These are phyloP conservation scores for Aspergillus carlsbadensis DNA, from an alignment of 495 filamentous ascomycete species.

Conservation along the genomic window DNA sequence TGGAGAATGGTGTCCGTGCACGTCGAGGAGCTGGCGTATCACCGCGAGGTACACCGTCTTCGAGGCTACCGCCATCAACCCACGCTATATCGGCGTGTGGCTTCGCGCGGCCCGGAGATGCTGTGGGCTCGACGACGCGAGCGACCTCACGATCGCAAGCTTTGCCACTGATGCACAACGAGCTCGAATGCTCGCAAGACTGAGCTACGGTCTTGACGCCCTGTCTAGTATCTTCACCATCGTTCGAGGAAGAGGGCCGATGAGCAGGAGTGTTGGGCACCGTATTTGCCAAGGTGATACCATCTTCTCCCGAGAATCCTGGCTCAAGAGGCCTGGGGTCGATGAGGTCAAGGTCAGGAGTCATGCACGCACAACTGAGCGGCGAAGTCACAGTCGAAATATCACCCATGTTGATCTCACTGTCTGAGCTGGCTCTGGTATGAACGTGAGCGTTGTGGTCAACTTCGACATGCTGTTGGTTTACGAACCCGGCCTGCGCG, in stretches of 20 bases:
- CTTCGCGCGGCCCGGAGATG: too few relatives aligned
- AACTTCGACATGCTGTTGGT: conserved; percentile 4
- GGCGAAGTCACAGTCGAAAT: conserved; percentile 2
- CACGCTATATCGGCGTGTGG: not conserved
- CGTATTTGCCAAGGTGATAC: too few relatives aligned
- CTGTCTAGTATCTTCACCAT: not conserved
- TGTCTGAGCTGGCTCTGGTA: conserved; percentile 7
- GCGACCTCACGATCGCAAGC: conserved; percentile 3
- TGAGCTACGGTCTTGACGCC: not conserved
- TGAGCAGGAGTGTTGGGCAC: too few relatives aligned
- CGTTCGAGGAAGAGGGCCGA: too few relatives aligned
- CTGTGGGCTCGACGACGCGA: conserved; percentile 2
- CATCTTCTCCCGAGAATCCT: too few relatives aligned
- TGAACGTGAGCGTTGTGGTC: conserved; percentile 2
- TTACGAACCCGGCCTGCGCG: not conserved
- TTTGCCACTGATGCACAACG: conserved; percentile 5
- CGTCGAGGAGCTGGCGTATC: not conserved
- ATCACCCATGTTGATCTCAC: conserved; percentile 7
- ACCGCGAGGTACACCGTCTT: not conserved
- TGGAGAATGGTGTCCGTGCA: not conserved
- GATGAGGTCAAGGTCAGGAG: conserved; percentile 11
- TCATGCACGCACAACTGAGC: conserved; percentile 6
- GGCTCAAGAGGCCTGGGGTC: conserved; percentile 10
- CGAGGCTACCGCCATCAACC: not conserved
- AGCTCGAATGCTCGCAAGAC: conserved; percentile 3